Percentiles rank a stretch among this genome's conserved stretches.
Evolutionary conservation across 345 rosid species (phyloP).

Genomic region (Eucalyptus marginata): DNA sequence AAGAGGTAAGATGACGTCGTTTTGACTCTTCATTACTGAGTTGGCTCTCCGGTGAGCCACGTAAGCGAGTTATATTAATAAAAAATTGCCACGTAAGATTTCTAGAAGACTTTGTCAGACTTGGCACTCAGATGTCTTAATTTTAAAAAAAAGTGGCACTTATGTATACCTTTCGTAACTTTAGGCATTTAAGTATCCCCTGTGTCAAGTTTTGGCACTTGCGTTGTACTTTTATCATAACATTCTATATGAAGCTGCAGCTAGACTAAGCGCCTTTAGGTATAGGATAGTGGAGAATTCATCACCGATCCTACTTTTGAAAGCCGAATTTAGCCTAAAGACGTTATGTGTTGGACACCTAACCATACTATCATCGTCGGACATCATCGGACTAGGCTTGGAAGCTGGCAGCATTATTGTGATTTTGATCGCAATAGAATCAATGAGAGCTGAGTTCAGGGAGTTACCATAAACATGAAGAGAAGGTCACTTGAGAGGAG

Average conservation of each 20-base stretch:
- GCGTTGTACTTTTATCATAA: rapidly evolving
- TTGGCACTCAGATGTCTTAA: too few species aligned
- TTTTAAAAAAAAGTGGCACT: rapidly evolving
- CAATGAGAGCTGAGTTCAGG: neutral
- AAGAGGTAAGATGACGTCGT: too few species aligned
- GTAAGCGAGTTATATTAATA: too few species aligned
- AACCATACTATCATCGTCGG: neutral
- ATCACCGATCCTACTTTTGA: neutral
- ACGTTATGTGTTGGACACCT: neutral
- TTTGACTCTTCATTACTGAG: too few species aligned
- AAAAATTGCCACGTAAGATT: too few species aligned
- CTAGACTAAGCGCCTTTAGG: neutral
- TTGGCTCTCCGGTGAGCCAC: rapidly evolving
- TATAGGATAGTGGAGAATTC: neutral
- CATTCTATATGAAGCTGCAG: neutral
- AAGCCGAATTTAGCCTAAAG: neutral
- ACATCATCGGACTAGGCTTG: neutral
- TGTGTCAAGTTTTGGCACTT: too few species aligned
- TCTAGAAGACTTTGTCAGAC: too few species aligned
- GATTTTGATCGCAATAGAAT: neutral
- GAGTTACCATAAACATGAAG: constrained; percentile 45
- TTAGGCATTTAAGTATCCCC: rapidly evolving
- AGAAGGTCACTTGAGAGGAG: constrained; percentile 38
- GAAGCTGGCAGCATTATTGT: neutral
- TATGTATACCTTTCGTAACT: too few species aligned